Conservation (phyloP, 768 basidiomycete genomes). For the Polyporus arcularius region DNA sequence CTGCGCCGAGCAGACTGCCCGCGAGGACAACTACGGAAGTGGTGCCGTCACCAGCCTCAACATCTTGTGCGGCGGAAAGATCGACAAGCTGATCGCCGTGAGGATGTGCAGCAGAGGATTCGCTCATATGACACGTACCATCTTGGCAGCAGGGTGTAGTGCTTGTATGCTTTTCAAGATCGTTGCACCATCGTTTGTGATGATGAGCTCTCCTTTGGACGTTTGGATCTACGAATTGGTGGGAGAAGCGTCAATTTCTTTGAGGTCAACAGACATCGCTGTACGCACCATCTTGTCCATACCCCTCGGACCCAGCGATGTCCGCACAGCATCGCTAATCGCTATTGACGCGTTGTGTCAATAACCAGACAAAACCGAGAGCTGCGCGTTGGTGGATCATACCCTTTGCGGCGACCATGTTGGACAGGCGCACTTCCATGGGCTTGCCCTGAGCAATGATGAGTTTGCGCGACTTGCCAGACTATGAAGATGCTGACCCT, state of each 20-base stretch:
- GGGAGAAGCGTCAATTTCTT: neutral
- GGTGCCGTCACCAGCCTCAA: conserved; percentile 98
- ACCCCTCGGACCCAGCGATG: conserved; percentile 93
- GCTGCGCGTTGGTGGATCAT: conserved; percentile 13
- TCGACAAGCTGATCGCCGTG: conserved; percentile 78
- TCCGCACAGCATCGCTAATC: conserved; percentile 96
- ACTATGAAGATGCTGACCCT: conserved; percentile 49
- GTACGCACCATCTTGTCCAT: conserved; percentile 97
- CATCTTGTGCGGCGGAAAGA: conserved; percentile 95
- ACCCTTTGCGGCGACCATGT: conserved; percentile 98
- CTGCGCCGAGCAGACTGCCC: conserved; percentile 88
- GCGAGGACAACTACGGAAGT: conserved; percentile 97
- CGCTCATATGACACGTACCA: conserved; percentile 54
- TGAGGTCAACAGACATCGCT: no score
- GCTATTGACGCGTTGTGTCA: conserved; percentile 46
- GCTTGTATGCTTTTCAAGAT: conserved; percentile 96
- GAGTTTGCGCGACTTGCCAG: conserved; percentile 25
- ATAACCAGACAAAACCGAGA: neutral
- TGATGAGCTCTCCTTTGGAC: conserved; percentile 92
- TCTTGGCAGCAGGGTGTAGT: conserved; percentile 96
- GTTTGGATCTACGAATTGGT: conserved; percentile 80
- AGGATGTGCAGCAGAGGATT: neutral
- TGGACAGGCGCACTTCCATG: conserved; percentile 95
- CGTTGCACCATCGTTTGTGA: conserved; percentile 98
- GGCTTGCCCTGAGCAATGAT: conserved; percentile 78